Evolutionary conservation across 208 protist species (phyloP).

Genomic region (Trypanosoma caninum): DNA sequence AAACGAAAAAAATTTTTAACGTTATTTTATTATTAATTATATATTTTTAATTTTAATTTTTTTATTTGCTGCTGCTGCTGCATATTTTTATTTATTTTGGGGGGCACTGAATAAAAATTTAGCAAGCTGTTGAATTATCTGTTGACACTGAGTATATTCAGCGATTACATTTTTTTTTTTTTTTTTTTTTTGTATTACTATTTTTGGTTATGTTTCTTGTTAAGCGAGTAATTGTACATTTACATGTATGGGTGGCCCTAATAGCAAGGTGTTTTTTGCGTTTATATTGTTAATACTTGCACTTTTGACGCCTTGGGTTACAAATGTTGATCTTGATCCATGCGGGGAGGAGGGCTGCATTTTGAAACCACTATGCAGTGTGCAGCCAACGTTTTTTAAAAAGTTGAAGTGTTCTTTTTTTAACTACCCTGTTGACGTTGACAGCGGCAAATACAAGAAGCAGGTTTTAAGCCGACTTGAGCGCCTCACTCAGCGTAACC

Average conservation of each 20-base stretch:
- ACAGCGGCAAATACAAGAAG: slow-evolving; percentile 25
- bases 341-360: slow-evolving; percentile 1
- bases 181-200: slow-evolving; percentile 14
- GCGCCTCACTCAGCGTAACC: slow-evolving; percentile 22
- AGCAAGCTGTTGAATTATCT: too few relatives aligned
- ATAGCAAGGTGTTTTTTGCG: neutral
- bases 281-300: neutral
- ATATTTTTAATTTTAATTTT: too few relatives aligned
- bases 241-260: neutral
- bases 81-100: too few relatives aligned
- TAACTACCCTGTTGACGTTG: slow-evolving; percentile 12
- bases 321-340: neutral
- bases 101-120: too few relatives aligned
- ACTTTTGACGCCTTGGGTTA: neutral
- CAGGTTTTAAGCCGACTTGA: slow-evolving; percentile 33
- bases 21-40: too few relatives aligned
- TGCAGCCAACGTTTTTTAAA: neutral
- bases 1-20: too few relatives aligned
- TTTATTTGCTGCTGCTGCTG: too few relatives aligned
- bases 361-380: slow-evolving; percentile 1
- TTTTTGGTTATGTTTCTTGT: too few relatives aligned
- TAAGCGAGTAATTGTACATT: too few relatives aligned
- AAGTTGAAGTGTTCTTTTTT: slow-evolving; percentile 12
- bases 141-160: too few relatives aligned
- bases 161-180: slow-evolving; percentile 13